phyloP scores from a whole-genome alignment of 73 alveolate genomes.

The Paramecium biaurelia region DNA sequence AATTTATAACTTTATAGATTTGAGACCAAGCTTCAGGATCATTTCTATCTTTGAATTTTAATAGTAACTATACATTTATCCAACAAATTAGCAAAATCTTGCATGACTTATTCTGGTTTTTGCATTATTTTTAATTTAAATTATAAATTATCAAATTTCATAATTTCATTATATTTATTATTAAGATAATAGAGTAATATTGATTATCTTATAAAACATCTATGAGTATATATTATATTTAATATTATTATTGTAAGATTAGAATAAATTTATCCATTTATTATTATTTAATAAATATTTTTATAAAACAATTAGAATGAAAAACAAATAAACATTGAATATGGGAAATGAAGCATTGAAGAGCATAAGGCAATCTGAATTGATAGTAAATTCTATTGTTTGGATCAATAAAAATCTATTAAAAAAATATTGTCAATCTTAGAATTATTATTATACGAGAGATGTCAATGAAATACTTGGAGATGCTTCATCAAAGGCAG shows the following conservation, averaged over 20 bases:
- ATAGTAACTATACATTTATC: neutral
- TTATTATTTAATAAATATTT: neutral
- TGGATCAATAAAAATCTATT: neutral
- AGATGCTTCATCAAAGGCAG: constrained; percentile 18
- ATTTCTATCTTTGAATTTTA: constrained; percentile 31
- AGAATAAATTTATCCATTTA: neutral
- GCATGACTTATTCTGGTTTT: constrained; percentile 51
- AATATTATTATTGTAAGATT: too few relatives aligned
- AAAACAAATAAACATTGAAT: neutral
- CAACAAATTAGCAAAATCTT: constrained; percentile 21
- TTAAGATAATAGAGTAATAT: neutral
- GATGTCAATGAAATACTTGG: constrained; percentile 20
- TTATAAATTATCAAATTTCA: too few relatives aligned
- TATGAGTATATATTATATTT: too few relatives aligned
- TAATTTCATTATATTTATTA: too few relatives aligned
- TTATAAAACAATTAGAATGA: neutral
- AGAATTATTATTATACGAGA: constrained; percentile 12
- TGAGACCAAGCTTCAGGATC: constrained; percentile 63
- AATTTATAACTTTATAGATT: constrained; percentile 57
- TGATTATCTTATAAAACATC: too few relatives aligned
- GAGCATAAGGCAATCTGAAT: neutral
- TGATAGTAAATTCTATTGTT: neutral
- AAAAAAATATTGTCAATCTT: neutral
- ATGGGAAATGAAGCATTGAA: neutral
- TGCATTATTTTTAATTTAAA: neutral